These are phyloP conservation scores for Auricularia cornea DNA, from an alignment of 768 basidiomycete species.

Conservation along the genomic window DNA sequence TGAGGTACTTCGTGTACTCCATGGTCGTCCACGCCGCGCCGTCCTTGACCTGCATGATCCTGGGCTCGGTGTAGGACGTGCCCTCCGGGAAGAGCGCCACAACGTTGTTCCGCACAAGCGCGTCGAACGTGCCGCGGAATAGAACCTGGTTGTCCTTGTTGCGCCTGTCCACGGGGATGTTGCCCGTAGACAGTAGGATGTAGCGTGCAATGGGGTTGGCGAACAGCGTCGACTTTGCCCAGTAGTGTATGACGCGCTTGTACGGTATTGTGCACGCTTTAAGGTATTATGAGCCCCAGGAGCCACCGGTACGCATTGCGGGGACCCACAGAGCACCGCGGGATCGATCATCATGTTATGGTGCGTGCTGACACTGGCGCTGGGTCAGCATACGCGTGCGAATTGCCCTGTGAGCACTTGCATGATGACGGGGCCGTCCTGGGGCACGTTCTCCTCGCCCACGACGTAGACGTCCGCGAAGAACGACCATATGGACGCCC, in stretches of 20 bases:
- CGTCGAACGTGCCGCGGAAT: slow-evolving; percentile 84
- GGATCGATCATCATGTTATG: slow-evolving; percentile 96
- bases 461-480: slow-evolving; percentile 83
- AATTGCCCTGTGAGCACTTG: slow-evolving; percentile 33
- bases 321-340: slow-evolving; percentile 60
- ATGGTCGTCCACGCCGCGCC: slow-evolving; percentile 93
- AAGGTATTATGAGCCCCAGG: slow-evolving; percentile 9
- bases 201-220: slow-evolving; percentile 63
- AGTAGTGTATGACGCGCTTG: slow-evolving; percentile 73
- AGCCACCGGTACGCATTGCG: slow-evolving; percentile 1
- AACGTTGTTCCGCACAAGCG: slow-evolving; percentile 65
- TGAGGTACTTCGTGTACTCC: slow-evolving; percentile 79
- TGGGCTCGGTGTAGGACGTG: slow-evolving; percentile 87
- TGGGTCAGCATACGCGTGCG: not conserved
- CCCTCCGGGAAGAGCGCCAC: slow-evolving; percentile 95
- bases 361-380: slow-evolving; percentile 67
- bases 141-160: slow-evolving; percentile 84
- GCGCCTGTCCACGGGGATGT: slow-evolving; percentile 94
- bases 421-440: slow-evolving; percentile 87
- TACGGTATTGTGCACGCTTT: slow-evolving; percentile 78
- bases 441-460: slow-evolving; percentile 82
- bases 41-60: slow-evolving; percentile 88
- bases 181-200: slow-evolving; percentile 83
- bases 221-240: slow-evolving; percentile 93
- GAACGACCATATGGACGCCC: slow-evolving; percentile 73